Evolutionary conservation across 1,284 basidiomycete species (phyloP), one percentile per base, ranked within the genome.

Genomic region (Austroboletus olivaceoglutinosus): DNA sequence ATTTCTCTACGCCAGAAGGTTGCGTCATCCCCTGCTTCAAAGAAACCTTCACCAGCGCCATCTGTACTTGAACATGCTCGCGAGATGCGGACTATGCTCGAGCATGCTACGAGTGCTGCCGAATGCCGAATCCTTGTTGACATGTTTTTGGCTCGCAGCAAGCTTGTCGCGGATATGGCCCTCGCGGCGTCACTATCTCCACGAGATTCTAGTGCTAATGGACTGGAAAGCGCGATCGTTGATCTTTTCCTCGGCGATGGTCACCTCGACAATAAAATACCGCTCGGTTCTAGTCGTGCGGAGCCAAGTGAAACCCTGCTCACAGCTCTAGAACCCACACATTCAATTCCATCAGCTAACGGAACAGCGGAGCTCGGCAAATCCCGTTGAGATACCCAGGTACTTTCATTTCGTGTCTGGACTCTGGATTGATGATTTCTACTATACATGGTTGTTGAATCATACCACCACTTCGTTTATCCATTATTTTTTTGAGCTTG

Each of bases 71-170:
- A 74, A 39, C 70, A 84, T 51, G 77, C 85, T 30, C 72, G 75
- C 13, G 86, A 90, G 44, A 77, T 95, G 65, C 83, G 86, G 23
- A 74, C 76, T 22, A 73, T 90, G 49, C 72, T 94, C n/a, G 72
- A 80, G 22, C 77, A 74, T 47, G 91, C 92, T 16, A 86, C 85
- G 1, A 83, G 77, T 29, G 86, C 81, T 36, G 84, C 88, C 53
- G 92, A 95, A 72, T 93, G 91, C 64, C 86, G 89, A 44, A 73
- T 93, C 30, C 81, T 94, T 37, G 76, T 92, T 37, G 86, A 91
- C 58, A 87, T 91, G 73, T 87, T 90, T 68, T 74, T 94, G 47
- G 76, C 81, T 21, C 81, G 82, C 60, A 80, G 86, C 22, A 70
- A 78, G 41, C 58, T 71, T 22, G 29, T 48, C 13, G 33, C 61